Evolutionary conservation across 768 basidiomycete species (phyloP).

Genomic region (Strobilomyces dryophilus): DNA sequence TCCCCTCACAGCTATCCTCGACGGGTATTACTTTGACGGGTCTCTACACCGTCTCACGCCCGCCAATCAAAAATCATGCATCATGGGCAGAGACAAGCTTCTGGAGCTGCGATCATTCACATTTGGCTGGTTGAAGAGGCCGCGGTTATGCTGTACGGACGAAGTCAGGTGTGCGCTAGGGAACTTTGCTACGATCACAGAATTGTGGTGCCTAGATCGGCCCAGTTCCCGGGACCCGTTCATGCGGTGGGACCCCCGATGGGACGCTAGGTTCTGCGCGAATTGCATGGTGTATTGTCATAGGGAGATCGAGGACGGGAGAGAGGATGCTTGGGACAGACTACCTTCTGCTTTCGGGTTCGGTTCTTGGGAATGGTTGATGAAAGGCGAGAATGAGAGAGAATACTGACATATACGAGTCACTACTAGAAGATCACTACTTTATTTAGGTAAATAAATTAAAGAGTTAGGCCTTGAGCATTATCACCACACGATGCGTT

Average conservation of each 20-base stretch:
- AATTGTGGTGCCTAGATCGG: conserved; percentile 19
- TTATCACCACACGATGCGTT: neutral
- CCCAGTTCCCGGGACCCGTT: conserved; percentile 20
- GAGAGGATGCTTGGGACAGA: conserved; percentile 22
- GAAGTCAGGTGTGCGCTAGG: conserved; percentile 19
- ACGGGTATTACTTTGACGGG: conserved; percentile 22
- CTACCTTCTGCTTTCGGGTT: conserved; percentile 21
- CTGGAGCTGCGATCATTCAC: conserved; percentile 18
- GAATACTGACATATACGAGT: neutral
- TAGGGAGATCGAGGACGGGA: conserved; percentile 23
- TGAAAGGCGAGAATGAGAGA: conserved; percentile 2
- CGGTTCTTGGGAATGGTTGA: conserved; percentile 9
- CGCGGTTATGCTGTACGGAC: conserved; percentile 14
- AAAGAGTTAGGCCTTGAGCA: neutral
- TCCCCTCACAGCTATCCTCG: conserved; percentile 19
- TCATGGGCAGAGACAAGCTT: conserved; percentile 23
- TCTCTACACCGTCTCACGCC: conserved; percentile 14
- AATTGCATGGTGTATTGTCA: conserved; percentile 21
- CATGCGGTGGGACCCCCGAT: conserved; percentile 19
- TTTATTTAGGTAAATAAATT: neutral
- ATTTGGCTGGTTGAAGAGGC: conserved; percentile 18
- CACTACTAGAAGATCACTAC: no score
- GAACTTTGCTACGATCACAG: conserved; percentile 19
- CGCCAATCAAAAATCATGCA: conserved; percentile 21
- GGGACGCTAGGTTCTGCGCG: conserved; percentile 20